Evolutionary conservation across 1,284 basidiomycete species (phyloP), one percentile per base, ranked within the genome.

Genomic region (Ganoderma sp.): DNA sequence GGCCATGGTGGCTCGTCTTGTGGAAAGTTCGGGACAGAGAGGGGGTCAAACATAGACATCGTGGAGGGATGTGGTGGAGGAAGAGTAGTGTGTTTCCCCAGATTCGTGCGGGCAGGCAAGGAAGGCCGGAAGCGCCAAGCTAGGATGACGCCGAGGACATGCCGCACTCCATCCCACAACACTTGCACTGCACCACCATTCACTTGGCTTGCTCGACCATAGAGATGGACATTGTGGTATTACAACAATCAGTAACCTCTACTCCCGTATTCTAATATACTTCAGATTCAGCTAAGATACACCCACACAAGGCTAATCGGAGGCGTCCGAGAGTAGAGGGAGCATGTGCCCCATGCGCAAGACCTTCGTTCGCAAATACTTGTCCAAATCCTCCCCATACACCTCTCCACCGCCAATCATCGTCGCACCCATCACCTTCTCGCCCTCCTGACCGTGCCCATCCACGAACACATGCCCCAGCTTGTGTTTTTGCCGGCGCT

Each of bases 291-390:
- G 12, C 63, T 54, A 59, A 54, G 6, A 6, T 58, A 65, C 62
- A 48, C 8, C 22, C 37, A 39, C 39, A 39, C 22, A 25, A 52
- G 1, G 19, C 54, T 43, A 63, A 57, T 75, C 68, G 54, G 68
- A 68, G 19, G 67, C 68, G 50, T 77, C 77, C n/a, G 73, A 60
- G 25, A 78, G 66, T 41, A 95, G 78, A 37, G 91, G 88, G 34
- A 98, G 81, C 83, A 97, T 90, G 80, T 99, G 97, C 12, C 98
- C 98, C 98, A 99, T 99, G 69, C 92, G 86, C 77, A 96, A 84
- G 25, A 99, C 90, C 80, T 99, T 99, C 61, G 98, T 99, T 76
- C 94, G 87, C 74, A 99, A 81, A 78, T 99, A 99, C 81, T 93
- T 96, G 76, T 99, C 96, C 74, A 99, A 79, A 75, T 99, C 98